These are phyloP conservation scores for Psilocybe cyanescens DNA, from an alignment of 768 basidiomycete species.

Conservation along the genomic window DNA sequence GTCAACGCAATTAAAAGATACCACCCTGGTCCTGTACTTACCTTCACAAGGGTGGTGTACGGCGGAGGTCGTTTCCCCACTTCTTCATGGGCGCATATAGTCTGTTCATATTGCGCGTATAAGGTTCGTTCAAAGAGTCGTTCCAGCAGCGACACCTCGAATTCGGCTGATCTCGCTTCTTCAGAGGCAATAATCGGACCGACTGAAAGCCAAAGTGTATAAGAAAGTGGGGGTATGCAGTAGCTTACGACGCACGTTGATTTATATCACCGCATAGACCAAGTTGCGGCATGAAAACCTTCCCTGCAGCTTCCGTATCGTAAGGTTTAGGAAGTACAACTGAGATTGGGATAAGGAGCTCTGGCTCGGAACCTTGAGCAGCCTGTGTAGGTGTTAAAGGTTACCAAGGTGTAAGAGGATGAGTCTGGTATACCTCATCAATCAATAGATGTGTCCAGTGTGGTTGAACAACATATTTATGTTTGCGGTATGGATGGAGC, in stretches of 20 bases:
- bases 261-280: slow-evolving; percentile 56
- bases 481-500: slow-evolving; percentile 40
- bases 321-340: slow-evolving; percentile 38
- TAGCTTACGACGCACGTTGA: slow-evolving; percentile 37
- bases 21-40: slow-evolving; percentile 20
- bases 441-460: slow-evolving; percentile 59
- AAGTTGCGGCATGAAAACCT: slow-evolving; percentile 42
- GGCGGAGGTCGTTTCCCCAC: slow-evolving; percentile 28
- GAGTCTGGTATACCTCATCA: slow-evolving; percentile 41
- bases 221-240: not conserved
- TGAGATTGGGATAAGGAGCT: slow-evolving; percentile 52
- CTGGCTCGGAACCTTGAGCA: slow-evolving; percentile 57
- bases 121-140: slow-evolving; percentile 47
- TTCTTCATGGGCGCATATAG: slow-evolving; percentile 5
- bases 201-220: slow-evolving; percentile 32
- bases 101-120: slow-evolving; percentile 30
- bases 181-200: slow-evolving; percentile 52
- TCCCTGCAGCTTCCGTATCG: slow-evolving; percentile 11
- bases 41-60: slow-evolving; percentile 49
- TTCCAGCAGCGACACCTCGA: slow-evolving; percentile 53
- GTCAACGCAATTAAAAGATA: not conserved
- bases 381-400: slow-evolving; percentile 33
- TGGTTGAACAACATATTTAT: slow-evolving; percentile 35
- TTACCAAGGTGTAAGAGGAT: not conserved
- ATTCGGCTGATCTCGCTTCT: slow-evolving; percentile 44